A percentile compares a stretch with the other conserved stretches of the same genome.
Evolutionary conservation across 495 filamentous ascomycete genomes (phyloP).

Genomic region (Penicillium lividum): DNA sequence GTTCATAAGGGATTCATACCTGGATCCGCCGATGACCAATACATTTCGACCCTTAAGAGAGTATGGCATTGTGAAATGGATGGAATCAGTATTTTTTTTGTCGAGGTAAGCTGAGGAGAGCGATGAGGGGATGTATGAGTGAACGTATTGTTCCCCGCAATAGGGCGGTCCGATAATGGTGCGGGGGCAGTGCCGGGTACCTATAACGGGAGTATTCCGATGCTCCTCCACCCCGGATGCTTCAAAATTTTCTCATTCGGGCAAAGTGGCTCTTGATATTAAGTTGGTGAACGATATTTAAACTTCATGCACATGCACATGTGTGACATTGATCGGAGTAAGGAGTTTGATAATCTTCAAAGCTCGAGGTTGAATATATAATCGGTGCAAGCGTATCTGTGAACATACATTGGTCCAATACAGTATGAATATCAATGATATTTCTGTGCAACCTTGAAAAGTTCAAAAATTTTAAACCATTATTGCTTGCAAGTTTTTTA

Average conservation of each 20-base stretch:
- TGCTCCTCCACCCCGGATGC: slow-evolving; percentile 6
- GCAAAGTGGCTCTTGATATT: neutral
- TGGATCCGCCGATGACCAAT: slow-evolving; percentile 68
- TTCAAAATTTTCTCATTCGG: neutral
- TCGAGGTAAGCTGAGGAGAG: neutral
- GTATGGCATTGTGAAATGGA: slow-evolving; percentile 56
- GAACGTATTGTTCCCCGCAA: neutral
- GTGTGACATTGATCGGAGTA: too few species aligned
- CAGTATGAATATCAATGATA: too few species aligned
- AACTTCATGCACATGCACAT: too few species aligned
- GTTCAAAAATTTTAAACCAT: too few species aligned
- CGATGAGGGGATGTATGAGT: neutral
- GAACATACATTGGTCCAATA: too few species aligned
- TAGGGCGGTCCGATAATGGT: slow-evolving; percentile 3
- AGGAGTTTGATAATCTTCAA: too few species aligned
- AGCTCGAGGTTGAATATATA: too few species aligned
- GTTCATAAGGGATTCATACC: slow-evolving; percentile 39
- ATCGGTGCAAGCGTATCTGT: too few species aligned
- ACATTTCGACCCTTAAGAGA: slow-evolving; percentile 62
- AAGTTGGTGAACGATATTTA: neutral
- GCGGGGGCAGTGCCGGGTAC: slow-evolving; percentile 9
- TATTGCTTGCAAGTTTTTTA: too few species aligned
- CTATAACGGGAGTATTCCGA: slow-evolving; percentile 14
- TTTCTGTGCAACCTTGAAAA: too few species aligned
- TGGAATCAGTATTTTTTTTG: neutral